Evolutionary conservation across 2,329 filamentous ascomycete species (phyloP).

Genomic region (Monilinia vaccinii-corymbosi): DNA sequence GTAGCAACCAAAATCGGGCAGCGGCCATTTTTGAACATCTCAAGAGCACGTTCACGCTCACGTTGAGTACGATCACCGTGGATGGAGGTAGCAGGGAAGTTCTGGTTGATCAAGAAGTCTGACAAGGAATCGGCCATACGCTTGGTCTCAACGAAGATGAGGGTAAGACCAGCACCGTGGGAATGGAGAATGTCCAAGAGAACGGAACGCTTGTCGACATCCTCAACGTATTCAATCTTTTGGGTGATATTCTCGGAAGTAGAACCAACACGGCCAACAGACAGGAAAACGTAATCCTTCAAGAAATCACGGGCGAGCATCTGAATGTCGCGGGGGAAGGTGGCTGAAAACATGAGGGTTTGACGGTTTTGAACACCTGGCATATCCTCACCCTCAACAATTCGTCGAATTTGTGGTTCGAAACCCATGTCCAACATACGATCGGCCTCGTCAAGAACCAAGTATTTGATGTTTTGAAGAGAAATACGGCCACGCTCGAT

Average conservation of each 20-base stretch:
- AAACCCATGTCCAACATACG: conserved; percentile 99
- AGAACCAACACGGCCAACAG: conserved; percentile 94
- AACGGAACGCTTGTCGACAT: conserved; percentile 94
- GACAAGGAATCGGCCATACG: conserved; percentile 97
- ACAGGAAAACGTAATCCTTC: conserved; percentile 98
- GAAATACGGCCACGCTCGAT: conserved; percentile 98
- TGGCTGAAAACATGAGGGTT: conserved; percentile 99
- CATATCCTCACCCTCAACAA: conserved; percentile 98
- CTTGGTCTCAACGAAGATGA: conserved; percentile 99
- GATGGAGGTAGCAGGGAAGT: conserved; percentile 95
- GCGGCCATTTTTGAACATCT: conserved; percentile 93
- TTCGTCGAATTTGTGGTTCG: conserved; percentile 97
- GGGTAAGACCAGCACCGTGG: conserved; percentile 76
- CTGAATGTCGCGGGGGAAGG: conserved; percentile 98
- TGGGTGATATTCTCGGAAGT: conserved; percentile 99
- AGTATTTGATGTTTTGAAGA: conserved; percentile 96
- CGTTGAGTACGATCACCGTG: conserved; percentile 98
- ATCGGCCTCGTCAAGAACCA: conserved; percentile 97
- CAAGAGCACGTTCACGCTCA: conserved; percentile 93
- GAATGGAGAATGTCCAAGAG: conserved; percentile 96
- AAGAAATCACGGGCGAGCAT: conserved; percentile 98
- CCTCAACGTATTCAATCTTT: conserved; percentile 96
- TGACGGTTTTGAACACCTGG: conserved; percentile 73
- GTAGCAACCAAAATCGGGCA: conserved; percentile 97
- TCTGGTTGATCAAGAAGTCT: conserved; percentile 97